These are phyloP conservation scores for Lindgomyces ingoldianus DNA, from an alignment of 495 filamentous ascomycete genomes.

Conservation along the genomic window DNA sequence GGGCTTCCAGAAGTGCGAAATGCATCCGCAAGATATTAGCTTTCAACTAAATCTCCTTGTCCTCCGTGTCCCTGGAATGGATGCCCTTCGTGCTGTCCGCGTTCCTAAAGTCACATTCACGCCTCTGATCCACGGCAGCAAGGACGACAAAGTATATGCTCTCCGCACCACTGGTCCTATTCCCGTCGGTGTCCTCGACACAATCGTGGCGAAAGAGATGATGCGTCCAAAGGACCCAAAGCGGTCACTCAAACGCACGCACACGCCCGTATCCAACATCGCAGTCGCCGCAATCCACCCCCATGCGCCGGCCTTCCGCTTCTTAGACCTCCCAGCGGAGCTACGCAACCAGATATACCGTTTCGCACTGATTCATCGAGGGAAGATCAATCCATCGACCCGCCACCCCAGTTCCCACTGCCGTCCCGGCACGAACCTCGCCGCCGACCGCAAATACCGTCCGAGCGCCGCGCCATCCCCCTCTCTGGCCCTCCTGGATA, in stretches of 20 bases:
- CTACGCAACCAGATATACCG: constrained; percentile 15
- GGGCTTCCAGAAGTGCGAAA: neutral
- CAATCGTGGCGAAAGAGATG: constrained; percentile 26
- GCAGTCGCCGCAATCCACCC: too few species aligned
- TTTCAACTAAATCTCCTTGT: constrained; percentile 14
- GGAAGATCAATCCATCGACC: constrained; percentile 7
- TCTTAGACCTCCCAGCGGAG: constrained; percentile 17
- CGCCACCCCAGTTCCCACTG: neutral
- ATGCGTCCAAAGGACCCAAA: neutral
- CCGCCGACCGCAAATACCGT: neutral
- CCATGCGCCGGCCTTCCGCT: neutral
- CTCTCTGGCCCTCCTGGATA: neutral
- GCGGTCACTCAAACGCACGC: neutral
- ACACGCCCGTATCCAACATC: neutral
- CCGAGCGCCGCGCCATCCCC: neutral
- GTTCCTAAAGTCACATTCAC: constrained; percentile 1
- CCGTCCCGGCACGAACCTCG: neutral
- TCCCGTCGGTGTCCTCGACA: constrained; percentile 20
- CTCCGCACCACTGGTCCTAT: constrained; percentile 9
- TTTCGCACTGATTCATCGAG: neutral
- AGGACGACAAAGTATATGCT: neutral
- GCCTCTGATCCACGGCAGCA: neutral
- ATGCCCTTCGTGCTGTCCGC: constrained; percentile 3
- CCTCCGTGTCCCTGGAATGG: constrained; percentile 1
- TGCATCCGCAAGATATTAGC: constrained; percentile 8